Base-by-base conservation (phyloP, 208 protist genomes). In the Acanthamoeba polyphaga region DNA sequence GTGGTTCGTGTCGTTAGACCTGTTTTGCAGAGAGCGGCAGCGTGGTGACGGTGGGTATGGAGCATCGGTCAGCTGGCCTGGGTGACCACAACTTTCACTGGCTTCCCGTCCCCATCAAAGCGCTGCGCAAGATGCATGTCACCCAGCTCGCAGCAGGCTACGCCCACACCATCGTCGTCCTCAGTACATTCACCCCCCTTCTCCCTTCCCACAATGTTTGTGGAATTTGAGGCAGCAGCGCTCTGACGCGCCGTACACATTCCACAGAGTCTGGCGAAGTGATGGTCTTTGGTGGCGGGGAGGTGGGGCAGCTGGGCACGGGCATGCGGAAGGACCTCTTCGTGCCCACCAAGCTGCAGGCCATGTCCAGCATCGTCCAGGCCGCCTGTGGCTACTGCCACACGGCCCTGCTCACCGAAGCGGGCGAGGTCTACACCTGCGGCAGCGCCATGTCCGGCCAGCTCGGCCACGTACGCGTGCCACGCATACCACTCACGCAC, bases 361-460 rank as follows among this genome's bases (percentile, higher is more conserved):
- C 80, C 32, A 46, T 89, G 80, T 49, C 80, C 49, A 64, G 27
- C 53, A 89, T 68, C 51, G 51, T 89, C 43, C 80, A 89, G 80
- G 55, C 55, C 29, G 80, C 80, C 7, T 58, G 49, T 19, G 80
- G 80, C 13, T 66, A 89, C 80, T 55, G 53, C 29, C 80, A 89
- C 55, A 89, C 80, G 80, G 80, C 55, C 29, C 55, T 89, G 51
- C 55, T 89, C 27, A 89, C 80, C n/a, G 80, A 89, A 22, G 49
- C 80, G 17, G 80, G 80, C 49, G 80, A 89, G n/a, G 80, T 89
- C 80, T 89, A 46, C 55, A 66, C 55, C 24, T 89, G 80, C 55
- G 80, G 80, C 80, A 89, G 55, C 80, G 55, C 49, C 32, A 66
- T 68, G 55, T 89, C 80, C 24, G 80, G 80, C 55, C 80, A 89